These are phyloP conservation scores for Termitomyces sp. DNA, from an alignment of 768 basidiomycete species.

Conservation along the genomic window DNA sequence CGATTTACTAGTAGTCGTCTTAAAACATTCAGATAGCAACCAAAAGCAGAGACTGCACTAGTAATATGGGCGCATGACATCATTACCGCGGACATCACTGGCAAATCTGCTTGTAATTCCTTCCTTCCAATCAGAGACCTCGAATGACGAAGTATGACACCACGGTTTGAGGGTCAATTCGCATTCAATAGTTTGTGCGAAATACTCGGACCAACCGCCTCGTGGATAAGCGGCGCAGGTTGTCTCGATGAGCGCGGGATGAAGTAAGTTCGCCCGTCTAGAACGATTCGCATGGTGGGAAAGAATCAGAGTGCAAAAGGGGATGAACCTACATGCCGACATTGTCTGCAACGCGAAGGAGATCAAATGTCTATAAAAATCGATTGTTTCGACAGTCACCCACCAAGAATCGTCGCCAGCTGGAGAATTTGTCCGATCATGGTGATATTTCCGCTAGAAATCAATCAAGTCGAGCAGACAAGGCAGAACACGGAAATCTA, in stretches of 20 bases:
- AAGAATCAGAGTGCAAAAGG: not conserved
- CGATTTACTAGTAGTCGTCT: not conserved
- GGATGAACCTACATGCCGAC: conserved; percentile 30
- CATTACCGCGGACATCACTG: conserved; percentile 38
- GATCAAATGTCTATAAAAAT: conserved; percentile 1
- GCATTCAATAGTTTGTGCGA: conserved; percentile 35
- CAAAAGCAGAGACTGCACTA: conserved; percentile 3
- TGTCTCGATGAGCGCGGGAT: conserved; percentile 32
- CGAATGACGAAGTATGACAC: conserved; percentile 45
- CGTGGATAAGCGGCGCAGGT: conserved; percentile 36
- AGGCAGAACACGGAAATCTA: conserved; percentile 9
- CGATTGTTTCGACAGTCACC: conserved; percentile 6
- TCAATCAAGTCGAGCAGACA: not conserved
- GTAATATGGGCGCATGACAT: conserved; percentile 34
- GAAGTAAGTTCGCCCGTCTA: conserved; percentile 39
- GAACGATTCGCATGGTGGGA: conserved; percentile 1
- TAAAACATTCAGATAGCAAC: not conserved
- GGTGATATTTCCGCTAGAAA: conserved; percentile 40
- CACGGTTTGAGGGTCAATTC: conserved; percentile 42
- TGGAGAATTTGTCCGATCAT: conserved; percentile 45
- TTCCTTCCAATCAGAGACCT: conserved; percentile 35
- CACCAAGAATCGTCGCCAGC: conserved; percentile 42
- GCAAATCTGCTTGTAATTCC: conserved; percentile 42
- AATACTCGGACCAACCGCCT: conserved; percentile 38
- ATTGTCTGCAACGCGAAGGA: conserved; percentile 26